phyloP scores from a whole-genome alignment of 176 grass and related monocot genomes.

The Phoenix dactylifera region DNA sequence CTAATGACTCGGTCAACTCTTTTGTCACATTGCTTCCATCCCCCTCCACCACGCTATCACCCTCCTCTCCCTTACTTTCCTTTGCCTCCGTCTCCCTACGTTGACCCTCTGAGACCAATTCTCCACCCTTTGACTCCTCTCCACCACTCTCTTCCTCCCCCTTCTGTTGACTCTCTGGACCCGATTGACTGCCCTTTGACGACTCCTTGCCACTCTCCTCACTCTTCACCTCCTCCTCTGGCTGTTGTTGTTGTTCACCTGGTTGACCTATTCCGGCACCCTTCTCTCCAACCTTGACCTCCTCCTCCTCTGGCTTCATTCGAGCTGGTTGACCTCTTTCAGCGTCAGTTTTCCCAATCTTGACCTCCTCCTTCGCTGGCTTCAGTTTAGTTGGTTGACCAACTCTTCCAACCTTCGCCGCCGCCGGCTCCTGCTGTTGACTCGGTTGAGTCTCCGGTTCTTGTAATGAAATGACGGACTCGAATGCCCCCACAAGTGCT shows the following conservation, averaged over 20 bases:
- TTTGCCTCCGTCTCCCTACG: too few relatives aligned
- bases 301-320: background rate
- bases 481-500: constrained; percentile 4
- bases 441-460: background rate
- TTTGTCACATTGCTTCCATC: background rate
- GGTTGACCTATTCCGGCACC: too few relatives aligned
- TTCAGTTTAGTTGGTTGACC: too few relatives aligned
- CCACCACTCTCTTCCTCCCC: background rate
- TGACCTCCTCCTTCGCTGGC: too few relatives aligned
- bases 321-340: too few relatives aligned
- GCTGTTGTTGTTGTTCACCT: too few relatives aligned
- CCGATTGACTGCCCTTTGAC: too few relatives aligned
- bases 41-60: too few relatives aligned
- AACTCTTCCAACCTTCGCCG: background rate
- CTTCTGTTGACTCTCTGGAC: background rate
- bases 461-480: background rate
- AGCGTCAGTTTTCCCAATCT: background rate
- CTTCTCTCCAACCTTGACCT: background rate
- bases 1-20: background rate
- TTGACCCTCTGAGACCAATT: too few relatives aligned
- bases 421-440: background rate
- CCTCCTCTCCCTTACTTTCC: too few relatives aligned
- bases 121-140: background rate
- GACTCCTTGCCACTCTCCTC: too few relatives aligned
- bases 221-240: background rate